Evolutionary conservation across 495 filamentous ascomycete species (phyloP).

Genomic region (Sordaria brevicollis): DNA sequence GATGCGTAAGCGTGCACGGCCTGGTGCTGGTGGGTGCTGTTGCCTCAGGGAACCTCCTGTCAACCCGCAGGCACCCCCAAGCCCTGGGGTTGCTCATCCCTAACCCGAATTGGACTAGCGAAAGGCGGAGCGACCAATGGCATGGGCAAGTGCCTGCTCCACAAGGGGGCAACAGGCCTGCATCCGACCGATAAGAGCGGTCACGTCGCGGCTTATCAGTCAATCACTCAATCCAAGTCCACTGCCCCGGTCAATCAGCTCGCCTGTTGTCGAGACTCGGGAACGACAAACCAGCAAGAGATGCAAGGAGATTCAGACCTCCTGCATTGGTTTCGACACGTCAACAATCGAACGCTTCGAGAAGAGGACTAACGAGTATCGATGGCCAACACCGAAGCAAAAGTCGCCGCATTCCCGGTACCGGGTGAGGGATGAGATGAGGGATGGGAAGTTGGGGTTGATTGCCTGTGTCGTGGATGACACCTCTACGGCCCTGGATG

Average conservation of each 20-base stretch:
- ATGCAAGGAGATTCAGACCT: not conserved
- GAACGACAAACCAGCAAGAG: not conserved
- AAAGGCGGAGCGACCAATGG: conserved; percentile 21
- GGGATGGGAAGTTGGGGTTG: not conserved
- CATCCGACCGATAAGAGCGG: conserved; percentile 7
- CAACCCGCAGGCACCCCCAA: conserved; percentile 5
- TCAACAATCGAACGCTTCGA: not conserved
- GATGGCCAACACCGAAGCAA: not conserved
- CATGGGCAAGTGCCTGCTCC: conserved; percentile 1
- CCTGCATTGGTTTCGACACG: not conserved
- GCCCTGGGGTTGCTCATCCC: conserved; percentile 8
- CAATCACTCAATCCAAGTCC: not conserved
- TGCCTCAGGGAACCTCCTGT: conserved; percentile 15
- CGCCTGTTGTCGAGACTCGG: not conserved
- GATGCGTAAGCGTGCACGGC: conserved; percentile 15
- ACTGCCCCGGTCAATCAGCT: not conserved
- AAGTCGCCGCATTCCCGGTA: not conserved
- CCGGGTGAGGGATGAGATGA: not conserved
- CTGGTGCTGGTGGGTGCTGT: conserved; percentile 3
- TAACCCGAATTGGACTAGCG: conserved; percentile 8
- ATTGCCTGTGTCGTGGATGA: not conserved
- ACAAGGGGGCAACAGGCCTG: conserved; percentile 11
- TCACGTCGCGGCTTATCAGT: not conserved
- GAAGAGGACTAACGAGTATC: not conserved
- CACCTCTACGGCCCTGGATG: not conserved